Evolutionary conservation across 1,139 yeast genomes (phyloP).

Genomic region (Chernovozyma sophiae-reginae): DNA sequence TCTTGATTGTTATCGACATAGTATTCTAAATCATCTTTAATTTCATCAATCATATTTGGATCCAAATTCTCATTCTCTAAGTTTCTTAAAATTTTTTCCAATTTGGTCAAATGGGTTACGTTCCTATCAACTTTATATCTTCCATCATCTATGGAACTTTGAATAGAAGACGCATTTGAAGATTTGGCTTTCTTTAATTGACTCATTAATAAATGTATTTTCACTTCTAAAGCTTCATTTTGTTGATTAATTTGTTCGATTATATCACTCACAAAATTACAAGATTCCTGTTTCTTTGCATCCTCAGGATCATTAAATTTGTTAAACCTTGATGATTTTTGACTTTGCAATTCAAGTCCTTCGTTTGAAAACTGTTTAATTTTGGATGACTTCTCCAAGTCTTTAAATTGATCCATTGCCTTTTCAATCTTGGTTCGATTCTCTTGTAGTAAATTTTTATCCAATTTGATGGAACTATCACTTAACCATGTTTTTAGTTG

Average conservation of each 20-base stretch:
- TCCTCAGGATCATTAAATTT: constrained; percentile 68
- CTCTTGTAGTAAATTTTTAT: constrained; percentile 67
- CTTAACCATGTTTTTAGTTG: constrained; percentile 95
- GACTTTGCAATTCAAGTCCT: constrained; percentile 70
- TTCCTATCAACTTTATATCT: constrained; percentile 72
- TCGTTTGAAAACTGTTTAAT: constrained; percentile 95
- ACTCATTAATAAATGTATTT: constrained; percentile 53
- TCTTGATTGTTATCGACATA: constrained; percentile 95
- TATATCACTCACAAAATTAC: constrained; percentile 66
- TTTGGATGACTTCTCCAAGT: constrained; percentile 90
- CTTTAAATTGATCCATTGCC: constrained; percentile 96
- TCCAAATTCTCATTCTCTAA: constrained; percentile 82
- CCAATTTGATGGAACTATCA: constrained; percentile 89
- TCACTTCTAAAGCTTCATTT: constrained; percentile 73
- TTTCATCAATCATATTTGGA: constrained; percentile 73
- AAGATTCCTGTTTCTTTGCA: constrained; percentile 63
- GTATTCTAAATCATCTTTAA: constrained; percentile 88
- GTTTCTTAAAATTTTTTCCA: constrained; percentile 74
- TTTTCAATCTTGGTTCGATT: constrained; percentile 80
- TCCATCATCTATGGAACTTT: constrained; percentile 56
- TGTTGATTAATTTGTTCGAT: constrained; percentile 84
- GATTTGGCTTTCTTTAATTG: constrained; percentile 52
- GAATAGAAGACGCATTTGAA: constrained; percentile 26
- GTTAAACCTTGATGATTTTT: constrained; percentile 27
- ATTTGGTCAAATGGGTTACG: constrained; percentile 68